phyloP scores from a whole-genome alignment of 495 filamentous ascomycete species.

The Pseudotulostoma volvatum region DNA sequence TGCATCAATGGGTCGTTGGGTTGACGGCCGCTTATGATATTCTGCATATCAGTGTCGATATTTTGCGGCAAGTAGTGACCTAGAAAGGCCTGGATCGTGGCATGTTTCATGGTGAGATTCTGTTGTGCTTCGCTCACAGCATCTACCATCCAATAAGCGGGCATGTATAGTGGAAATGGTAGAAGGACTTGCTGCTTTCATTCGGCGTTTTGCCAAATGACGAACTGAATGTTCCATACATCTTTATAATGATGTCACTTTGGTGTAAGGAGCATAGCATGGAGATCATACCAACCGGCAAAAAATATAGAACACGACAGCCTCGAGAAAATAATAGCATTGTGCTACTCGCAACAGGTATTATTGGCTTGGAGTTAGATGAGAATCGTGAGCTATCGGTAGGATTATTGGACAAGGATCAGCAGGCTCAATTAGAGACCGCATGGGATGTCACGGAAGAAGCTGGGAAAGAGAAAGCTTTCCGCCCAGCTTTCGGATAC shows the following conservation, averaged over 20 bases:
- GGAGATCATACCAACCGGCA: too few relatives aligned
- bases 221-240: too few relatives aligned
- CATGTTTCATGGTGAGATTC: conserved; percentile 24
- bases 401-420: too few relatives aligned
- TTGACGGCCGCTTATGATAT: conserved; percentile 14
- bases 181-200: too few relatives aligned
- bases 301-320: not conserved
- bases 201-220: too few relatives aligned
- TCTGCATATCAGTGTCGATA: conserved; percentile 19
- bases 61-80: conserved; percentile 21
- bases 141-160: too few relatives aligned
- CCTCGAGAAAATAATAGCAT: not conserved
- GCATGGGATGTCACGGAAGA: not conserved
- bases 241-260: too few relatives aligned
- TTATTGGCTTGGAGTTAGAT: not conserved
- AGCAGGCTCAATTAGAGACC: not conserved
- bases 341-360: not conserved
- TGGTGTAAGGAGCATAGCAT: too few relatives aligned
- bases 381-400: not conserved
- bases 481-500: too few relatives aligned
- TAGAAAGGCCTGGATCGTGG: conserved; percentile 16
- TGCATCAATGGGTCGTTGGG: conserved; percentile 16
- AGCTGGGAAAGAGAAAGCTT: not conserved
- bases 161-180: too few relatives aligned
- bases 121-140: conserved; percentile 21